These are phyloP conservation scores for Gloeophyllum trabeum DNA, from an alignment of 768 basidiomycete genomes.

Conservation along the genomic window DNA sequence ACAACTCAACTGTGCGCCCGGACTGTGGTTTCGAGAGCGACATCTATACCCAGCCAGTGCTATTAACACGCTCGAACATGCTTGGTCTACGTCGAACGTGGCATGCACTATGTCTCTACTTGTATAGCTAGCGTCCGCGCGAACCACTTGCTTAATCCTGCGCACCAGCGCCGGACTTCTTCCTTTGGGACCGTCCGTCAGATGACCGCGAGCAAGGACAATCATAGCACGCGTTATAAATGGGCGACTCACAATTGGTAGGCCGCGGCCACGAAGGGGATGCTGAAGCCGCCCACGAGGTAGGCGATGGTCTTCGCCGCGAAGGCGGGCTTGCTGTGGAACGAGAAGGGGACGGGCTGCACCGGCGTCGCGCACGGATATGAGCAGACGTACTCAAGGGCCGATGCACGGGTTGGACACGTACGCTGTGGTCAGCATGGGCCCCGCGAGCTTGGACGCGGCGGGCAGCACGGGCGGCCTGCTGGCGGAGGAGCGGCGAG, in stretches of 20 bases:
- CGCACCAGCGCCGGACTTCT: too few relatives aligned
- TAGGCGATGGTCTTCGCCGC: constrained; percentile 34
- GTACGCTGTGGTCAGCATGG: neutral
- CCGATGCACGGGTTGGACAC: neutral
- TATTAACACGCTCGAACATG: too few relatives aligned
- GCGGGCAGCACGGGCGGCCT: neutral
- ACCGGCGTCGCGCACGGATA: neutral
- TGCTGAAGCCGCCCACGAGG: constrained; percentile 46
- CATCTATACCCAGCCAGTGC: too few relatives aligned
- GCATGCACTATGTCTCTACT: too few relatives aligned
- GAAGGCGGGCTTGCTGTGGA: constrained; percentile 16
- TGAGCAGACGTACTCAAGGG: neutral
- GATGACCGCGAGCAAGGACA: too few relatives aligned
- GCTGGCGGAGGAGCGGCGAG: neutral
- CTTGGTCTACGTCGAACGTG: too few relatives aligned
- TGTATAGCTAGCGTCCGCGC: too few relatives aligned
- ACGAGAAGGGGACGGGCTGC: constrained; percentile 23
- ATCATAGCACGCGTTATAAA: too few relatives aligned
- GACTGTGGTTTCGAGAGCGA: too few relatives aligned
- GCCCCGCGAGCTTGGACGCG: neutral
- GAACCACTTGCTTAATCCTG: too few relatives aligned
- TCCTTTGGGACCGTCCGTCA: too few relatives aligned
- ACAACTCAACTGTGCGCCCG: too few relatives aligned
- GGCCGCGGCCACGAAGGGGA: constrained; percentile 52
- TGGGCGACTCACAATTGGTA: constrained; percentile 57